Evolutionary conservation across 2,329 filamentous ascomycete species (phyloP).

Genomic region (Ascochyta rabiei): DNA sequence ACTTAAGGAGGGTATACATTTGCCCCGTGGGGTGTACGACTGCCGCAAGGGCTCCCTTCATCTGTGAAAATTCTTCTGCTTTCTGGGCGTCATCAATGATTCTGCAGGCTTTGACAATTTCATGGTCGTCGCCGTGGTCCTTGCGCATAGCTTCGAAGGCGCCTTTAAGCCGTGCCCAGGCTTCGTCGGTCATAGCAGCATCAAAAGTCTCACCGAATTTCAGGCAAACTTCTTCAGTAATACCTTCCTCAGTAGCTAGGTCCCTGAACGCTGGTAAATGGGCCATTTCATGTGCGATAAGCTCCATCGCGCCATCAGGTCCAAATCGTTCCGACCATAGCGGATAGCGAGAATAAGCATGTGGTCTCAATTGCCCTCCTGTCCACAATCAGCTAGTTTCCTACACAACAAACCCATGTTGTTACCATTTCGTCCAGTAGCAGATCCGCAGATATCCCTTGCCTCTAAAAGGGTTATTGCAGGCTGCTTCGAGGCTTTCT

Average conservation of each 20-base stretch:
- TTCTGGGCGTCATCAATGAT: too few species aligned
- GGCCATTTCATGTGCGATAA: constrained; percentile 12
- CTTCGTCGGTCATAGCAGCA: constrained; percentile 22
- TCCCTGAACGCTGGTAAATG: too few species aligned
- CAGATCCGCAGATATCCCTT: too few species aligned
- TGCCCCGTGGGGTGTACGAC: too few species aligned
- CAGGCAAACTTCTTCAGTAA: constrained; percentile 18
- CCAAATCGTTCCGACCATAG: constrained; percentile 17
- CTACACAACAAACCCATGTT: too few species aligned
- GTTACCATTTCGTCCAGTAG: too few species aligned
- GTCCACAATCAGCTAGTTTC: not conserved
- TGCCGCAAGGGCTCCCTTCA: too few species aligned
- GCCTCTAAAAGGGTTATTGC: constrained; percentile 12
- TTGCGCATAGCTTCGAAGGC: constrained; percentile 15
- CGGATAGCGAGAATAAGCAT: constrained; percentile 19
- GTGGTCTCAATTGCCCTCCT: constrained; percentile 21
- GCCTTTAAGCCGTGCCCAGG: constrained; percentile 17
- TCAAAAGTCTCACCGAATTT: constrained; percentile 21
- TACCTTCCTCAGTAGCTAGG: constrained; percentile 10
- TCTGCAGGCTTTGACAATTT: too few species aligned
- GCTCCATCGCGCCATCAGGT: constrained; percentile 17
- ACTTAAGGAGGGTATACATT: too few species aligned
- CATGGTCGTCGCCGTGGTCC: constrained; percentile 10
- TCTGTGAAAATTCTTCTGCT: too few species aligned
- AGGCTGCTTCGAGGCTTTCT: constrained; percentile 11